phyloP scores from a whole-genome alignment of 305 asterid genomes.

The Stenogyne calaminthoides region DNA sequence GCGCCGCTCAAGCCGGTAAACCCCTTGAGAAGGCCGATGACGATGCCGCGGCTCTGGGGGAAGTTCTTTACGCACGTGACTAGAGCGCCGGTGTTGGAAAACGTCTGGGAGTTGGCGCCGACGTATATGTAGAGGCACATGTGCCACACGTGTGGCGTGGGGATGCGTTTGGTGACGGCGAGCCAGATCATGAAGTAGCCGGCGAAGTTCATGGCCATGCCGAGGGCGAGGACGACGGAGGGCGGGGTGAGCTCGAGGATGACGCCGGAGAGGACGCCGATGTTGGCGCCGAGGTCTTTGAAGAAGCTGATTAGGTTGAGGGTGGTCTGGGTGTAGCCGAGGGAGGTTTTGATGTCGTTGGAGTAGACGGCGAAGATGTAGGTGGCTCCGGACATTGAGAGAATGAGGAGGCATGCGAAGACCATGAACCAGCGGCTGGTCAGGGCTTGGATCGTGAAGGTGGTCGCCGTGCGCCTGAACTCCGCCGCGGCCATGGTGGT shows the following conservation, averaged over 20 bases:
- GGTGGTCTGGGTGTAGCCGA: constrained; percentile 68
- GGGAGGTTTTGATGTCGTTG: constrained; percentile 47
- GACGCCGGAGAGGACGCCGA: constrained; percentile 56
- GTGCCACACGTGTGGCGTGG: constrained; percentile 55
- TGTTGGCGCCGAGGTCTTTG: constrained; percentile 66
- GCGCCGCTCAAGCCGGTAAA: constrained; percentile 66
- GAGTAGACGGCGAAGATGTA: constrained; percentile 68
- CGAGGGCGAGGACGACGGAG: constrained; percentile 60
- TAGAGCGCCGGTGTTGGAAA: constrained; percentile 62
- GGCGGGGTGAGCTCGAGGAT: constrained; percentile 63
- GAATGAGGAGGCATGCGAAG: constrained; percentile 52
- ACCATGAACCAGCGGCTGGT: constrained; percentile 58
- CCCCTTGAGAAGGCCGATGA: constrained; percentile 57
- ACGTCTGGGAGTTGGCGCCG: constrained; percentile 66
- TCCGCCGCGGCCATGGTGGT: constrained; percentile 33
- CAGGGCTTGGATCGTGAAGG: constrained; percentile 30
- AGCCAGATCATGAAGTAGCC: constrained; percentile 72
- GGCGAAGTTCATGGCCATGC: constrained; percentile 52
- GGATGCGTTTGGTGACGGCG: constrained; percentile 42
- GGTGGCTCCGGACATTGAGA: constrained; percentile 63
- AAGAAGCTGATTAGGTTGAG: constrained; percentile 57
- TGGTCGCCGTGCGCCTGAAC: constrained; percentile 18
- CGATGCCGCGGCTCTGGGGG: constrained; percentile 51
- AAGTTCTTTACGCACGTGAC: constrained; percentile 66
- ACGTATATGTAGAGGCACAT: constrained; percentile 57